Evolutionary conservation across 2,329 filamentous ascomycete species (phyloP), one percentile per base, ranked within the genome.

Genomic region (Elsinoe batatas): DNA sequence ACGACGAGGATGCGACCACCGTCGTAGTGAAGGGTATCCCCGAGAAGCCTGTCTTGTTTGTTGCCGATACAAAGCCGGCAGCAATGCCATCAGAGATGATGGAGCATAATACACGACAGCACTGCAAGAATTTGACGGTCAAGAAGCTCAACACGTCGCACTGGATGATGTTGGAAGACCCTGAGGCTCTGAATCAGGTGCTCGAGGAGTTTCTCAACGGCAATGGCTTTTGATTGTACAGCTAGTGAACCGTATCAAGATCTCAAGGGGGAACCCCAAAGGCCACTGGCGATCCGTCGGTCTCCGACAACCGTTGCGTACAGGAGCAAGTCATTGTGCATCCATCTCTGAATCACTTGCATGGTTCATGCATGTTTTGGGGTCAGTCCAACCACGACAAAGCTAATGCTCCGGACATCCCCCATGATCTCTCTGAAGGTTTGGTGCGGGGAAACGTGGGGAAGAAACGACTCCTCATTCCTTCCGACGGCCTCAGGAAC

Each of bases 131-230:
- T 22, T 55, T 71, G 60, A 69, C 60, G 59, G 67, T 61, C 33
- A 61, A 64, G 26, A 58, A 64, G 15, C 60, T 72, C 18, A 64
- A 72, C 35, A 63, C 64, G 36, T 63, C 59, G 1, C 70, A 73
- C 61, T 73, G 70, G 68, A 59, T 59, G 6, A 57, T 64, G 57
- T 65, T 68, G 57, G 69, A 71, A 61, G 64, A 62, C 57, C 68
- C 69, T 6, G 58, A 64, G 1, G 69, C 69, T 15, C 32, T 54
- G 3, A 54, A 54, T n/a, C 20, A 36, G 26, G 37, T 22, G 22
- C 35, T 54, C 20, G 57, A 51, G 22, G 55, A 57, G 37, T 51
- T 56, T 30, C 18, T 56, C 18, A 30, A 49, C 17, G 47, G 7
- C 47, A 51, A 51, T 51, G 47, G 26, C 15, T 17, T 51, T 13